Evolutionary conservation across 1,139 yeast genomes (phyloP).

Genomic region (Candida pseudoviswanathii): DNA sequence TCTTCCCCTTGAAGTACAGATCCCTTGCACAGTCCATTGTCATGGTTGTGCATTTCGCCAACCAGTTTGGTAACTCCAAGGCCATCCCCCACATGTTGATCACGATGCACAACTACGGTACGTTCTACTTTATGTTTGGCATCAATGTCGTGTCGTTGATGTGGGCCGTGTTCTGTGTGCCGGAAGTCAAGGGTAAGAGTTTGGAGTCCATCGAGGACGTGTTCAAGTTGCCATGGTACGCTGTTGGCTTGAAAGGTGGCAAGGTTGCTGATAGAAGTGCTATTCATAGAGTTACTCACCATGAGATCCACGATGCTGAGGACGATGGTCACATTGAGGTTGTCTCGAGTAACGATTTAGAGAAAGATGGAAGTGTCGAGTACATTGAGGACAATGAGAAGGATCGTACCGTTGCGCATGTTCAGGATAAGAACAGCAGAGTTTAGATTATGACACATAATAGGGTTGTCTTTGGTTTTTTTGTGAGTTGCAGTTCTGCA

Average conservation of each 20-base stretch:
- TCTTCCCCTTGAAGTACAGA: constrained; percentile 53
- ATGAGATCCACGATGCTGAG: not conserved
- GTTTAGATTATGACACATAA: no score
- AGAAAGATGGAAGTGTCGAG: constrained; percentile 2
- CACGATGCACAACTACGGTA: constrained; percentile 47
- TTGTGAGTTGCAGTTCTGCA: not conserved
- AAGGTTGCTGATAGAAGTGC: constrained; percentile 51
- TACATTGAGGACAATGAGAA: not conserved
- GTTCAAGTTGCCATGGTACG: constrained; percentile 52
- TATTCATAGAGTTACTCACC: constrained; percentile 28
- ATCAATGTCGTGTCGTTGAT: constrained; percentile 37
- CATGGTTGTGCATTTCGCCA: constrained; percentile 56
- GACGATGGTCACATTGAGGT: not conserved
- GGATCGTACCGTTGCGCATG: not conserved
- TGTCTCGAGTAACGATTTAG: not conserved
- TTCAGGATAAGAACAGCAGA: not conserved
- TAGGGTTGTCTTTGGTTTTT: not conserved
- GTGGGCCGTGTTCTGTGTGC: constrained; percentile 53
- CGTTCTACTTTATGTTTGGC: constrained; percentile 52
- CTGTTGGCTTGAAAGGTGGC: constrained; percentile 50
- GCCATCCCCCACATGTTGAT: constrained; percentile 53
- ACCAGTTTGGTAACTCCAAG: constrained; percentile 57
- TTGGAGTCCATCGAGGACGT: constrained; percentile 55
- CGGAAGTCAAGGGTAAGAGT: constrained; percentile 51
- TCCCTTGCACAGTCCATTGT: constrained; percentile 50